A percentile compares a stretch with the other conserved stretches of the same genome.
These are phyloP conservation scores for Arctium lappa DNA, from an alignment of 129 eudicot species.

Conservation along the genomic window DNA sequence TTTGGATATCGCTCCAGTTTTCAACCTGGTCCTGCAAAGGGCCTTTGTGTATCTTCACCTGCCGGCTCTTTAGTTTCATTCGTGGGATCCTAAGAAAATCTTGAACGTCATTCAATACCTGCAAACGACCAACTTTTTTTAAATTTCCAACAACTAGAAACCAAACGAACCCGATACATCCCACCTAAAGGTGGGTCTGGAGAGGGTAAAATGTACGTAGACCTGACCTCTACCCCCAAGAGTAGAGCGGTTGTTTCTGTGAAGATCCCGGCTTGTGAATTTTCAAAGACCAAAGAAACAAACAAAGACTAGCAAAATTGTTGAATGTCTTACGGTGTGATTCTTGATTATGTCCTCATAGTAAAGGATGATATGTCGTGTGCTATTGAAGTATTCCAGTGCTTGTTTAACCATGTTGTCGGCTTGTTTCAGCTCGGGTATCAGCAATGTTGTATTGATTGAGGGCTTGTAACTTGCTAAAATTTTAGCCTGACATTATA, in stretches of 20 bases:
- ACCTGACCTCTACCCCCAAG: background rate
- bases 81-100: slow-evolving; percentile 79
- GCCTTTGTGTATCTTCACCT: slow-evolving; percentile 96
- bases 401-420: slow-evolving; percentile 64
- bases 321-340: slow-evolving; percentile 53
- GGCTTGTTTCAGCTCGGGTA: slow-evolving; percentile 67
- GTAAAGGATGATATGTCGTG: slow-evolving; percentile 69
- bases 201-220: no score
- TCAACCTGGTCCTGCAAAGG: slow-evolving; percentile 68
- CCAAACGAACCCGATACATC: background rate
- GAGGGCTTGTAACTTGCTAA: slow-evolving; percentile 80
- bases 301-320: background rate
- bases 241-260: background rate
- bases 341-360: slow-evolving; percentile 83
- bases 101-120: slow-evolving; percentile 79
- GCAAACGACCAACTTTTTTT: slow-evolving; percentile 1
- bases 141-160: background rate
- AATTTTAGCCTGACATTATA: slow-evolving; percentile 64
- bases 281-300: background rate
- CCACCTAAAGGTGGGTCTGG: background rate
- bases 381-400: slow-evolving; percentile 68
- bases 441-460: slow-evolving; percentile 53
- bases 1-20: slow-evolving; percentile 74
- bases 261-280: background rate
- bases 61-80: slow-evolving; percentile 57